A percentile compares a stretch with the other conserved stretches of the same genome.
phyloP scores from a whole-genome alignment of 2,329 filamentous ascomycete genomes.

The Sporothrix euskadiensis region DNA sequence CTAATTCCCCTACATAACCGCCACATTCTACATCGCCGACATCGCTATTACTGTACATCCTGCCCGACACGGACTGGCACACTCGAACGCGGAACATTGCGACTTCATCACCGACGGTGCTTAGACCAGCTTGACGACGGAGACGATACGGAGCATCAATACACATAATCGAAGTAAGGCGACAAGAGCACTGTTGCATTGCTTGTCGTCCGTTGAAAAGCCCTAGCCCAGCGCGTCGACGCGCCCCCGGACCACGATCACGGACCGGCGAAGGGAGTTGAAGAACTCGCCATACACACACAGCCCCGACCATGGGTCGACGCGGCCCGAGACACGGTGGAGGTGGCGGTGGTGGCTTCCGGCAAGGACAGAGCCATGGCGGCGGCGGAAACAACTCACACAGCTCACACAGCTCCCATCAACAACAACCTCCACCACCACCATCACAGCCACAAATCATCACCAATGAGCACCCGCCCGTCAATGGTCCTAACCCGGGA shows the following conservation, averaged over 20 bases:
- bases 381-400: not conserved
- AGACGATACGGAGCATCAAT: too few relatives aligned
- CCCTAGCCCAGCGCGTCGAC: not conserved
- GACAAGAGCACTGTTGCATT: too few relatives aligned
- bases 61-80: too few relatives aligned
- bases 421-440: not conserved
- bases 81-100: too few relatives aligned
- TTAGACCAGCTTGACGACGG: too few relatives aligned
- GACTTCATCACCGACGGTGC: too few relatives aligned
- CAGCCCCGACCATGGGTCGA: conserved; percentile 28
- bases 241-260: not conserved
- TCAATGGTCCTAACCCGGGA: conserved; percentile 42
- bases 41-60: too few relatives aligned
- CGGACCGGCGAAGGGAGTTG: not conserved
- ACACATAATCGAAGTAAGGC: too few relatives aligned
- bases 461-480: conserved; percentile 28
- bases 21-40: too few relatives aligned
- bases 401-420: not conserved
- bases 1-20: too few relatives aligned
- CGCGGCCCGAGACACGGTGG: conserved; percentile 29
- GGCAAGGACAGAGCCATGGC: not conserved
- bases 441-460: conserved; percentile 20
- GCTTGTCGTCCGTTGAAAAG: not conserved
- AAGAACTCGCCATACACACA: not conserved
- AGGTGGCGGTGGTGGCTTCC: conserved; percentile 23